phyloP scores from a whole-genome alignment of 2,329 filamentous ascomycete species.

The Fusarium sambucinum region DNA sequence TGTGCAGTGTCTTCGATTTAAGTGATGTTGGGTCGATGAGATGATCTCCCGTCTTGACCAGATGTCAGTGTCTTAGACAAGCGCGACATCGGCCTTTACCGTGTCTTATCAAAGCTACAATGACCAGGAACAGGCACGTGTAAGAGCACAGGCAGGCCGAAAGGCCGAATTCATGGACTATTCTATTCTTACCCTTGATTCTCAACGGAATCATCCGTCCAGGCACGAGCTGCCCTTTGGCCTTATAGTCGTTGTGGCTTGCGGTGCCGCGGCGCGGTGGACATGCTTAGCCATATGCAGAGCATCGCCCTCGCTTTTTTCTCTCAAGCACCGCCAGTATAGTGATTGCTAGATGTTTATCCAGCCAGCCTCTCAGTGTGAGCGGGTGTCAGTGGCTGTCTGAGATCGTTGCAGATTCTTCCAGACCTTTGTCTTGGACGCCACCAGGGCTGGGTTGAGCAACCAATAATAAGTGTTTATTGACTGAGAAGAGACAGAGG shows the following conservation, averaged over 20 bases:
- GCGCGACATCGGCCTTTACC: not conserved
- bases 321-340: not conserved
- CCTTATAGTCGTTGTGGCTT: slow-evolving; percentile 12
- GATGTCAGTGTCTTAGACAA: slow-evolving; percentile 7
- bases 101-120: not conserved
- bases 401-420: not conserved
- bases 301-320: slow-evolving; percentile 10
- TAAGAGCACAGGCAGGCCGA: slow-evolving; percentile 1
- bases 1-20: not conserved
- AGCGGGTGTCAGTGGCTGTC: not conserved
- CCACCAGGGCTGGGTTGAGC: slow-evolving; percentile 6
- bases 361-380: not conserved
- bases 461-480: not conserved
- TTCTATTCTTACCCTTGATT: slow-evolving; percentile 2
- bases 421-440: slow-evolving; percentile 6
- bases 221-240: not conserved
- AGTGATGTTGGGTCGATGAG: not conserved
- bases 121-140: not conserved
- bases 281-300: not conserved
- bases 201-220: not conserved
- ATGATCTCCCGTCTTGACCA: not conserved
- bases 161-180: not conserved
- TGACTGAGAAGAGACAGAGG: not conserved
- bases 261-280: slow-evolving; percentile 1
- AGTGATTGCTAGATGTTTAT: not conserved